Evolutionary conservation across 495 filamentous ascomycete genomes (phyloP).

Genomic region (Neurospora terricola): DNA sequence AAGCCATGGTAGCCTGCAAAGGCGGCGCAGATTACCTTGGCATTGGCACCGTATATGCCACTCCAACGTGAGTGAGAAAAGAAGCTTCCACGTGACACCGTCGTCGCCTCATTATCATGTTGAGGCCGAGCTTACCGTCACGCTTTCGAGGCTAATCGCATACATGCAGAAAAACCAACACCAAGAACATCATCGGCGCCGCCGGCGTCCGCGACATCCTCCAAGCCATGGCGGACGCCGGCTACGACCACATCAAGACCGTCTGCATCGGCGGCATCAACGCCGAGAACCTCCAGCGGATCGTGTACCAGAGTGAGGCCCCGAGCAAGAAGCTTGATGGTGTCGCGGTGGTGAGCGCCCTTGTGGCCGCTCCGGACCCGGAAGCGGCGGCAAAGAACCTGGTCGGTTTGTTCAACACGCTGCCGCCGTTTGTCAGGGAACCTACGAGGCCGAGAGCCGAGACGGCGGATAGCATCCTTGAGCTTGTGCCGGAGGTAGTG

Average conservation of each 20-base stretch:
- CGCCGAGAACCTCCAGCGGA: slow-evolving; percentile 58
- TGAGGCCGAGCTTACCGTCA: neutral
- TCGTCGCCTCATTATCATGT: neutral
- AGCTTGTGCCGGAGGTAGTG: slow-evolving; percentile 47
- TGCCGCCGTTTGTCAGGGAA: slow-evolving; percentile 49
- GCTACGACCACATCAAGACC: slow-evolving; percentile 30
- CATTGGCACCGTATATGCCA: slow-evolving; percentile 79
- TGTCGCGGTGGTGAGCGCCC: slow-evolving; percentile 82
- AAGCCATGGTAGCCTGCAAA: slow-evolving; percentile 55
- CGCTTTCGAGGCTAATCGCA: neutral
- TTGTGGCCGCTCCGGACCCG: slow-evolving; percentile 63
- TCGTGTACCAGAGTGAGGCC: slow-evolving; percentile 54
- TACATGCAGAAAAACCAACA: slow-evolving; percentile 52
- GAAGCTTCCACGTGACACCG: neutral
- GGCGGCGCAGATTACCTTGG: slow-evolving; percentile 82
- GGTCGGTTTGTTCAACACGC: slow-evolving; percentile 29
- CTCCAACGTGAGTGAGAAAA: slow-evolving; percentile 51
- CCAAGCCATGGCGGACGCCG: slow-evolving; percentile 36
- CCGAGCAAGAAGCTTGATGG: slow-evolving; percentile 54
- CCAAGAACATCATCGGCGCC: slow-evolving; percentile 72
- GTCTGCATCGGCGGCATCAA: slow-evolving; percentile 90
- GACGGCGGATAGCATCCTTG: slow-evolving; percentile 33
- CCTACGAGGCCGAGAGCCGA: slow-evolving; percentile 44
- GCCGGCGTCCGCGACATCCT: slow-evolving; percentile 67
- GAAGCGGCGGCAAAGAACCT: slow-evolving; percentile 49